Evolutionary conservation across 2,329 filamentous ascomycete species (phyloP), one percentile per base, ranked within the genome.

Genomic region (Thelonectria blattea): DNA sequence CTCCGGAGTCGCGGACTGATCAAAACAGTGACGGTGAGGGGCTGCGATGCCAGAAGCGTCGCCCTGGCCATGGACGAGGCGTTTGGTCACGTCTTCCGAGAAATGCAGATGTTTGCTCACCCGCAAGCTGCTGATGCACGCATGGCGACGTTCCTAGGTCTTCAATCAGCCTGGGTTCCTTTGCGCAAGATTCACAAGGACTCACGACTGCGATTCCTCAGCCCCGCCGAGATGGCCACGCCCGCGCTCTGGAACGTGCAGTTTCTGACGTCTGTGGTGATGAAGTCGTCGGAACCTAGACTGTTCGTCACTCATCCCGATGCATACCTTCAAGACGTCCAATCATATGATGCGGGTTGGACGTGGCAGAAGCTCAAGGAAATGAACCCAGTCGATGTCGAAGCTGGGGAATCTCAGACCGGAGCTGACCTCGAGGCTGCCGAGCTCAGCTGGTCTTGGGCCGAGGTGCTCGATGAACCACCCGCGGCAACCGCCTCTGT

Each of bases 301-400:
- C 82, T 94, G 12, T 94, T 91, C 75, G 82, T 93, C 59, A 94
- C 91, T 1, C 89, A 91, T 60, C 85, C 88, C 3, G 87, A 90
- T 65, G 88, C 89, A 1, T 94, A 94, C 65, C 76, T 91, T 2
- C 91, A 94, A 70, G 84, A 87, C 62, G 73, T 78, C 14, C 76
- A 80, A 32, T 79, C 83, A 5, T 82, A 83, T 39, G 80, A 83
- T 45, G 72, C 78, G 10, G 81, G 81, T 5, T 93, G 89, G 89
- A 88, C 85, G 1, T 94, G 91, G 91, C 87, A 88, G 66, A 83
- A 82, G 47, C 74, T 93, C 10, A 84, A 87, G 34, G 83, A 87
- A 66, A 77, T 92, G 22, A 86, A 84, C 50, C 81, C 85, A 5
- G 79, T 85, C 18, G 83, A 84, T 63, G 76, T 79, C 1, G 81